Base-by-base conservation (phyloP, 2,329 filamentous ascomycete species). In the Penicillium palitans region DNA sequence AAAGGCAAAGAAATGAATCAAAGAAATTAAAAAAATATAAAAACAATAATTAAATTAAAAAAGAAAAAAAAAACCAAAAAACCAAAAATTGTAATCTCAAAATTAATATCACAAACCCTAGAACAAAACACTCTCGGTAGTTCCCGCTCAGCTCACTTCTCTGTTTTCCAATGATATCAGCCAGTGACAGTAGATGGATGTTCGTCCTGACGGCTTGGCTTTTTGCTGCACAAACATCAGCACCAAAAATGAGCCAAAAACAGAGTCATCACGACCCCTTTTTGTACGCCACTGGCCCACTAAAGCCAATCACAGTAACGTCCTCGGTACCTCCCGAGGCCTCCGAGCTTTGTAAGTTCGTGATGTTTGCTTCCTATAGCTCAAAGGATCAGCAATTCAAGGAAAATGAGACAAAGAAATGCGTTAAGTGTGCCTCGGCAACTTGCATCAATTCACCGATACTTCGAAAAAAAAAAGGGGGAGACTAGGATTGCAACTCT, bases 101-200 rank as follows among this genome's bases (percentile, higher is more conserved):
- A 48, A 40, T 27, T 31, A 15, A 52, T 27, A 19, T 41, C 35
- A 25, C n/a, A 48, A 24, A 29, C 33, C 33, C n/a, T 25, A 31
- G 29, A 25, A 63, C 31, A 60, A 21, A 25, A 63, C 31, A 60
- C 31, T 50, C 39, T 64, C 61, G 57, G 61, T 61, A 64, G 59
- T 51, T 61, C 48, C 64, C 59, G 52, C 61, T 42, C 15, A 25
- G 49, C 29, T 47, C 44, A 33, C 9, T 21, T 6, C 9, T 35
- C 39, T 54, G 27, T 40, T 51, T 51, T 50, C 46, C 29, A 48
- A 35, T 48, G 57, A 48, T 55, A 51, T 55, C 48, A 59, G 50
- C 60, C 52, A 50, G 15, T 24, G 24, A 49, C 2, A 44, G n/a
- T 35, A 33, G 45, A 45, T 25, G 45, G 35, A 56, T 33, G 24